A percentile compares a stretch with the other conserved stretches of the same genome.
Conservation (phyloP, 495 filamentous ascomycete genomes). For the Lepraria neglecta region DNA sequence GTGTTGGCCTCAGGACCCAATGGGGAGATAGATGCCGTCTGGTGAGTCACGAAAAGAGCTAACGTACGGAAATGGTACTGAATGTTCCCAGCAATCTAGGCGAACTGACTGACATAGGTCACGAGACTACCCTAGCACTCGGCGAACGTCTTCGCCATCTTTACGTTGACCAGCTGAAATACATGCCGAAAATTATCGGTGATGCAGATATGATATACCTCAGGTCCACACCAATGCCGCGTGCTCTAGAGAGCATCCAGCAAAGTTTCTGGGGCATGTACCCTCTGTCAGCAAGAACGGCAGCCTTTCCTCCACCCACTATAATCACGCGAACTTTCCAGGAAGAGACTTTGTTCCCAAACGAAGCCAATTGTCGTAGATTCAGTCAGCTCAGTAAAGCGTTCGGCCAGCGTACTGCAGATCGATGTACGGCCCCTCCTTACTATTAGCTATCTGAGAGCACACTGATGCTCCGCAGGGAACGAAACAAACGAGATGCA, state of each 20-base stretch:
- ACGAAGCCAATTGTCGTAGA: constrained; percentile 76
- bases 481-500: constrained; percentile 77
- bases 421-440: constrained; percentile 49
- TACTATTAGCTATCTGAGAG: neutral
- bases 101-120: constrained; percentile 80
- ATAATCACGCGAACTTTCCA: constrained; percentile 64
- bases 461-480: constrained; percentile 36
- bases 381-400: constrained; percentile 72
- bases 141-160: constrained; percentile 72
- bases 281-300: constrained; percentile 59
- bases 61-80: neutral
- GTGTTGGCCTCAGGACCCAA: constrained; percentile 58
- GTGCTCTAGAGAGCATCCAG: constrained; percentile 82
- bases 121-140: constrained; percentile 74
- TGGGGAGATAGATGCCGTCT: constrained; percentile 69
- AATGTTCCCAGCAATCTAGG: constrained; percentile 57
- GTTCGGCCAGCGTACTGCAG: constrained; percentile 75
- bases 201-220: constrained; percentile 72
- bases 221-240: constrained; percentile 74
- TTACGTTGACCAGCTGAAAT: constrained; percentile 82
- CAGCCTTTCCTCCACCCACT: constrained; percentile 61
- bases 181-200: constrained; percentile 64
- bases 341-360: constrained; percentile 91
- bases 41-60: constrained; percentile 37
- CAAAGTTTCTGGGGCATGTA: constrained; percentile 89